These are phyloP conservation scores for Magnolia sinica DNA, from an alignment of 164 flowering plant species.

Conservation along the genomic window DNA sequence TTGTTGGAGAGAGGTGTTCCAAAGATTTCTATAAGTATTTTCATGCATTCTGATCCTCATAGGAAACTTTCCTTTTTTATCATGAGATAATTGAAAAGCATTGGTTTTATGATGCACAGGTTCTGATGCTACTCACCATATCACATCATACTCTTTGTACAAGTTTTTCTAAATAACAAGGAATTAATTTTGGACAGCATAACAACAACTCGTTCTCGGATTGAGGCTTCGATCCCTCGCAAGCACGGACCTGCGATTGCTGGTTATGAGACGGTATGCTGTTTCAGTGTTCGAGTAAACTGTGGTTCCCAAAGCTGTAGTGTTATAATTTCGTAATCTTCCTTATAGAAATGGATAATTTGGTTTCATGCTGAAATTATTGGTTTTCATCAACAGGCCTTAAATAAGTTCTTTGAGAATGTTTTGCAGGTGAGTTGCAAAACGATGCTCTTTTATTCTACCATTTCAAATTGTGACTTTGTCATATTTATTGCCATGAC, in stretches of 20 bases:
- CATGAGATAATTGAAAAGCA: too few species aligned
- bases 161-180: not conserved
- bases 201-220: slow-evolving; percentile 76
- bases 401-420: slow-evolving; percentile 86
- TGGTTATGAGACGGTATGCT: slow-evolving; percentile 82
- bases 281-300: not conserved
- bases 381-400: slow-evolving; percentile 46
- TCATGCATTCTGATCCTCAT: too few species aligned
- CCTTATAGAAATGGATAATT: not conserved
- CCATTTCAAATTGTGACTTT: not conserved
- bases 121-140: not conserved
- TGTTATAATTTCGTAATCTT: not conserved
- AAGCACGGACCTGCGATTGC: slow-evolving; percentile 99
- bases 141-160: not conserved
- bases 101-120: not conserved
- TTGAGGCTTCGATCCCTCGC: slow-evolving; percentile 94
- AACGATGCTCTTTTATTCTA: not conserved
- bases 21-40: too few species aligned
- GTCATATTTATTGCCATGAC: not conserved
- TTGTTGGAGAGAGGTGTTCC: too few species aligned
- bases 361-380: not conserved
- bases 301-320: not conserved
- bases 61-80: too few species aligned
- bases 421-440: slow-evolving; percentile 61
- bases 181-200: slow-evolving; percentile 44